These are phyloP conservation scores for Botryobasidium botryosum DNA, from an alignment of 768 basidiomycete species.

Conservation along the genomic window DNA sequence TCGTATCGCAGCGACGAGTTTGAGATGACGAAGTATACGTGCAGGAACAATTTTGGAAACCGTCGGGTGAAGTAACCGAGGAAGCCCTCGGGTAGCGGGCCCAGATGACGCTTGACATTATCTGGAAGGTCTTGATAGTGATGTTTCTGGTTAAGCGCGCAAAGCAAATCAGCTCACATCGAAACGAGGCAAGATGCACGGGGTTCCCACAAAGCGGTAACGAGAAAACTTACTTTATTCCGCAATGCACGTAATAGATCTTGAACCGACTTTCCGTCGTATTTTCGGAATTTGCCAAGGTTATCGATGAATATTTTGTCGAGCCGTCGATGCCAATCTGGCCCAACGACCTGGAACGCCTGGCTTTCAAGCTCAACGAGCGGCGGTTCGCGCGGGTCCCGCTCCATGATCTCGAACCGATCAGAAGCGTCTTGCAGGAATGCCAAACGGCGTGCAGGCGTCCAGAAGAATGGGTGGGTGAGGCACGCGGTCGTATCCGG, in stretches of 20 bases:
- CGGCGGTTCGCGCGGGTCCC: conserved; percentile 69
- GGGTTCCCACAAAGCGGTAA: neutral
- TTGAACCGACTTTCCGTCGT: conserved; percentile 79
- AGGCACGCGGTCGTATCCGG: conserved; percentile 81
- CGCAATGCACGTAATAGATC: conserved; percentile 84
- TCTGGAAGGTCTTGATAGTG: conserved; percentile 96
- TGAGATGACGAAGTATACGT: conserved; percentile 73
- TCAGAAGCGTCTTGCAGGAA: conserved; percentile 98
- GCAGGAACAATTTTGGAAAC: conserved; percentile 83
- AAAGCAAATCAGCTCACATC: conserved; percentile 11
- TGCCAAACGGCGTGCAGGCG: conserved; percentile 60
- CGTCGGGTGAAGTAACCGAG: conserved; percentile 82
- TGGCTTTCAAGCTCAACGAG: conserved; percentile 58
- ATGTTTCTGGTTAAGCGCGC: conserved; percentile 65
- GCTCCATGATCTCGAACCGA: conserved; percentile 93
- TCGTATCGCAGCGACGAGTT: conserved; percentile 58
- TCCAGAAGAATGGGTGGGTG: conserved; percentile 95
- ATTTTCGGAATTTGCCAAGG: conserved; percentile 93
- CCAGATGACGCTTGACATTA: conserved; percentile 72
- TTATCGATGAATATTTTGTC: conserved; percentile 89
- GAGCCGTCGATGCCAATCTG: conserved; percentile 75
- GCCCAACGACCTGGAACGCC: conserved; percentile 58
- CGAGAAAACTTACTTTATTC: conserved; percentile 57
- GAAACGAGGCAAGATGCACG: neutral
- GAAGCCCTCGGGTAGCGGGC: conserved; percentile 85